A percentile compares a stretch with the other conserved stretches of the same genome.
Evolutionary conservation across 2,329 filamentous ascomycete genomes (phyloP).

Genomic region (Endothia cerciana): DNA sequence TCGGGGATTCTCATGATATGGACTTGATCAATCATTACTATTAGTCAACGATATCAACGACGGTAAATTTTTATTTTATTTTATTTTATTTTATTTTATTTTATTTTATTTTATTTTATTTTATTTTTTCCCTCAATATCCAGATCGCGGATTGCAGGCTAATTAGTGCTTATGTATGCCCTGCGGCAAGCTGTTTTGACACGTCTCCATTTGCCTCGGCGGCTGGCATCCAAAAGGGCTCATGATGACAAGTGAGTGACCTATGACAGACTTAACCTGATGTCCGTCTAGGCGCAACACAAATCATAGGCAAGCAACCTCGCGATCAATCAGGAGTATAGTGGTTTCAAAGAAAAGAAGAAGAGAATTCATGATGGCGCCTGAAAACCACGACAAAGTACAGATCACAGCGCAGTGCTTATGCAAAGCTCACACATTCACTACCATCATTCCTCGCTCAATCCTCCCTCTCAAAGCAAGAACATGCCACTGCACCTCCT

Average conservation of each 20-base stretch:
- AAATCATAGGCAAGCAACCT: background rate
- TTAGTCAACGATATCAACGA: no score
- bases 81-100: no score
- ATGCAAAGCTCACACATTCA: conserved; percentile 49
- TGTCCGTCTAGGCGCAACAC: background rate
- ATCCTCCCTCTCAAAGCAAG: conserved; percentile 46
- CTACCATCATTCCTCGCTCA: conserved; percentile 37
- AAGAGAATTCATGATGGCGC: background rate
- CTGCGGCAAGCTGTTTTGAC: background rate
- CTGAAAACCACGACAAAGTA: conserved; percentile 25
- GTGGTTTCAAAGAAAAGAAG: background rate
- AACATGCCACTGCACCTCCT: conserved; percentile 54
- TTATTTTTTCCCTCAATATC: no score
- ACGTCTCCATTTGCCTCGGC: background rate
- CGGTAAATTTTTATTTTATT: no score
- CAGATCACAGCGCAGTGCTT: conserved; percentile 48
- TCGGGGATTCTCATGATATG: no score
- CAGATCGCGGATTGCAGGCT: no score
- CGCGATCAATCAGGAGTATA: background rate
- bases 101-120: no score
- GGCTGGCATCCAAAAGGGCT: conserved; percentile 2
- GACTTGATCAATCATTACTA: no score
- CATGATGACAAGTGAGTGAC: background rate
- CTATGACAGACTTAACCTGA: background rate
- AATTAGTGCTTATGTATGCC: background rate